Conservation (phyloP, 2,329 filamentous ascomycete species). For the Rugonectria rugulosa region DNA sequence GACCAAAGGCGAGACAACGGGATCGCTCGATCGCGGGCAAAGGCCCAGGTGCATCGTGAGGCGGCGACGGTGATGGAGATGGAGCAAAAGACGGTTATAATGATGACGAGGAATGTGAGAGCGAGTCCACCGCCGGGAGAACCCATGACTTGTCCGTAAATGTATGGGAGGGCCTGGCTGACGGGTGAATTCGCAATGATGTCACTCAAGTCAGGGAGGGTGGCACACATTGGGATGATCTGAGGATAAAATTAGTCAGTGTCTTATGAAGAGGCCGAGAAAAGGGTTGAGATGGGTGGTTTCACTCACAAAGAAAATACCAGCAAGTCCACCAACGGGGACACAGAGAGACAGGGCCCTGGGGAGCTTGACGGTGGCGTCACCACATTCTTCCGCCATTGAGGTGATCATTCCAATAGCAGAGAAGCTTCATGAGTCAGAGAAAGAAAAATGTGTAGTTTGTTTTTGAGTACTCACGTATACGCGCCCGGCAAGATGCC, state of each 20-base stretch:
- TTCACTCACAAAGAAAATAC: constrained; percentile 64
- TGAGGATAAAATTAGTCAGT: not conserved
- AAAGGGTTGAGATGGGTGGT: not conserved
- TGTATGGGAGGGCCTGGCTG: constrained; percentile 75
- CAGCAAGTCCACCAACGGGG: constrained; percentile 68
- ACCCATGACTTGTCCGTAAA: constrained; percentile 79
- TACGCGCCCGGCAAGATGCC: constrained; percentile 57
- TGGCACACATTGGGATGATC: constrained; percentile 57
- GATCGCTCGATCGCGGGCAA: constrained; percentile 77
- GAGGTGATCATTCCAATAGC: constrained; percentile 61
- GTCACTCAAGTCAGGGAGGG: constrained; percentile 70
- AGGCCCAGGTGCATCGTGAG: constrained; percentile 77
- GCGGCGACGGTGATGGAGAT: constrained; percentile 78
- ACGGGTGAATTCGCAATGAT: constrained; percentile 70
- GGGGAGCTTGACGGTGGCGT: constrained; percentile 66
- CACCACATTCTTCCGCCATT: constrained; percentile 67
- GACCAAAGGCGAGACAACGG: constrained; percentile 73
- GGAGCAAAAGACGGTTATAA: constrained; percentile 79
- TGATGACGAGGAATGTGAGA: constrained; percentile 76
- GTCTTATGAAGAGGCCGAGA: not conserved
- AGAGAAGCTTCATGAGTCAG: constrained; percentile 38
- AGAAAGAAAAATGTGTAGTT: no score
- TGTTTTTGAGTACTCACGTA: constrained; percentile 28
- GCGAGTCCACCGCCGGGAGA: constrained; percentile 79
- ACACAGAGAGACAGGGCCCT: constrained; percentile 73